These are phyloP conservation scores for Sclerotinia trifoliorum DNA, from an alignment of 2,329 filamentous ascomycete genomes.

Conservation along the genomic window DNA sequence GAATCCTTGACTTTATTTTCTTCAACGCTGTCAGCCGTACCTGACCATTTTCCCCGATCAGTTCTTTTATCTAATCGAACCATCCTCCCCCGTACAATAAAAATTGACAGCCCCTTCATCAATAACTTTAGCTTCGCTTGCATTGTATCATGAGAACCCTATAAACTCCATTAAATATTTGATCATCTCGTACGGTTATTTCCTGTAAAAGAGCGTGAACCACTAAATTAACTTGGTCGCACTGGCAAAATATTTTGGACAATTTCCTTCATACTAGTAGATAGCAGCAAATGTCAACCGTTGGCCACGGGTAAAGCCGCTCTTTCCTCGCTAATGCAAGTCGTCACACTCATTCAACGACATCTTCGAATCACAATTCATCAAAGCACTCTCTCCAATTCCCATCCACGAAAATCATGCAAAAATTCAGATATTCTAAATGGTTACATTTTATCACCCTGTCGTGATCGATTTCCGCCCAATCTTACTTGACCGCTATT, in stretches of 20 bases:
- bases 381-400: slow-evolving; percentile 13
- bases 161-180: neutral
- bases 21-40: neutral
- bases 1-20: neutral
- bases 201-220: neutral
- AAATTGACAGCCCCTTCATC: slow-evolving; percentile 3
- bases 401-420: slow-evolving; percentile 20
- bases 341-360: slow-evolving; percentile 23
- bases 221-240: neutral
- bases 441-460: slow-evolving; percentile 21
- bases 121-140: slow-evolving; percentile 1
- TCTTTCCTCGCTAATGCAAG: slow-evolving; percentile 21
- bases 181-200: slow-evolving; percentile 4
- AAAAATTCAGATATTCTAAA: slow-evolving; percentile 4
- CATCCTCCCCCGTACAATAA: neutral
- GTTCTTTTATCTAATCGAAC: neutral
- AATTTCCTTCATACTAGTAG: neutral
- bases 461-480: slow-evolving; percentile 29
- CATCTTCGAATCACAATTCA: slow-evolving; percentile 20
- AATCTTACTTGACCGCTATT: slow-evolving; percentile 39
- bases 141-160: neutral
- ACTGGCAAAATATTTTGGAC: neutral
- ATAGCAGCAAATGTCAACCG: slow-evolving; percentile 4
- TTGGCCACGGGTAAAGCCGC: slow-evolving; percentile 25
- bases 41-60: neutral